Conservation (phyloP, 257 asterid genomes). For the Solanum commersonii region DNA sequence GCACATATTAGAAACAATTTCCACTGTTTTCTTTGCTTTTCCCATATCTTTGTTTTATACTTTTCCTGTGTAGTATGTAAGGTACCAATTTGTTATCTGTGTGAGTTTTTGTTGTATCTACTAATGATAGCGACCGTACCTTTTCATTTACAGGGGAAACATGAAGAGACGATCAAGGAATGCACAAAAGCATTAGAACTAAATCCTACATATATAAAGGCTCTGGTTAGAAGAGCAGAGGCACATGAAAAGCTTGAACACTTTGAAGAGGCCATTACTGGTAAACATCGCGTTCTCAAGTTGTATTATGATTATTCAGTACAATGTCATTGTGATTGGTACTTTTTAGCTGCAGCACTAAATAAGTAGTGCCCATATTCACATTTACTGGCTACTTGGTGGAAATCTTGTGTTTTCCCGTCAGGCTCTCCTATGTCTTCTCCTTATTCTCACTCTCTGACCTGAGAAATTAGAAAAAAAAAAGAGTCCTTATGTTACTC, state of each 20-base stretch:
- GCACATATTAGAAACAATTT: not conserved
- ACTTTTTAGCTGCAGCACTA: not conserved
- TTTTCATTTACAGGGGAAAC: slow-evolving; percentile 40
- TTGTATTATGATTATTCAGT: not conserved
- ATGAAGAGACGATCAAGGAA: slow-evolving; percentile 70
- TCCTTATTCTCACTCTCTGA: not conserved
- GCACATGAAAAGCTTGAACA: slow-evolving; percentile 85
- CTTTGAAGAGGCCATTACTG: slow-evolving; percentile 77
- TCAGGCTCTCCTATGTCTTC: not conserved
- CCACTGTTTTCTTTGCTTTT: not conserved
- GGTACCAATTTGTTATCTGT: not conserved
- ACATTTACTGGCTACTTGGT: not conserved
- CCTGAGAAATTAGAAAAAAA: not conserved
- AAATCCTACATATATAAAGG: slow-evolving; percentile 69
- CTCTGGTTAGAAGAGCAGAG: slow-evolving; percentile 81
- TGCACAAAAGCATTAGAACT: slow-evolving; percentile 87
- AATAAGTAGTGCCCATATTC: not conserved
- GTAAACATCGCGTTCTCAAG: slow-evolving; percentile 20
- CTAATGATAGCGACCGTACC: not conserved
- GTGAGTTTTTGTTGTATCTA: not conserved
- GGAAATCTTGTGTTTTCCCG: not conserved
- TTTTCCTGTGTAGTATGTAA: not conserved
- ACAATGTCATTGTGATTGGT: not conserved
- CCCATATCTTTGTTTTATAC: no score
- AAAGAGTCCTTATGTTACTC: not conserved